phyloP scores from a whole-genome alignment of 331 rosid species.

The Dryas integrifolia region DNA sequence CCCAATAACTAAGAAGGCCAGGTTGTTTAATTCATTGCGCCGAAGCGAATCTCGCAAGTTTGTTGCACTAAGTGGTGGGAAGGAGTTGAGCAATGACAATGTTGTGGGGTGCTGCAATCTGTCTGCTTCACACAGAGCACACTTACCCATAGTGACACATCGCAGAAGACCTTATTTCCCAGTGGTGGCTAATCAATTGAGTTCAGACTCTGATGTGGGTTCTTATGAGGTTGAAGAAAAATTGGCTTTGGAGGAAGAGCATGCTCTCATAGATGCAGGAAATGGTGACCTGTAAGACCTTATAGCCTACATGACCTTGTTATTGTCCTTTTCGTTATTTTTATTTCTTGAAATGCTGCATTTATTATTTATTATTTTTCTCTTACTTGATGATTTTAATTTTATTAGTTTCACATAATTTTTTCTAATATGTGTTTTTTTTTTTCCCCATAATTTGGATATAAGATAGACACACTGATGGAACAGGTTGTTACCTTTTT shows the following conservation, averaged over 20 bases:
- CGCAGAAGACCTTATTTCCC: slow-evolving; percentile 21
- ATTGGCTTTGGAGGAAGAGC: slow-evolving; percentile 27
- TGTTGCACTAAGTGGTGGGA: slow-evolving; percentile 23
- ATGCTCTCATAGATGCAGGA: neutral
- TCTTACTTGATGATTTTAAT: neutral
- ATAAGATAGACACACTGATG: neutral
- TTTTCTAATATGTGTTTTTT: neutral
- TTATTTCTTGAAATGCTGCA: neutral
- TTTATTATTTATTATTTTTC: neutral
- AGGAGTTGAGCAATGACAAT: slow-evolving; percentile 26
- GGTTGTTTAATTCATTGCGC: slow-evolving; percentile 15
- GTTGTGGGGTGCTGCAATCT: slow-evolving; percentile 18
- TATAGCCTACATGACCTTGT: neutral
- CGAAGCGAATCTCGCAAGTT: slow-evolving; percentile 15
- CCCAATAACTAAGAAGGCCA: slow-evolving; percentile 13
- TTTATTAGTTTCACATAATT: neutral
- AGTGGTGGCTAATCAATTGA: slow-evolving; percentile 26
- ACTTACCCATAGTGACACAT: slow-evolving; percentile 13
- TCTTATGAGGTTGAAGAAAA: slow-evolving; percentile 36
- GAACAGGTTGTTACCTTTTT: neutral
- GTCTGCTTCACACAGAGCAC: neutral
- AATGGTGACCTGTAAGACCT: slow-evolving; percentile 35
- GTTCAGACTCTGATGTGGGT: slow-evolving; percentile 33
- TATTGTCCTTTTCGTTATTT: neutral
- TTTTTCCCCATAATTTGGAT: neutral